Conservation (phyloP, 345 rosid genomes). For the Salix exigua region DNA sequence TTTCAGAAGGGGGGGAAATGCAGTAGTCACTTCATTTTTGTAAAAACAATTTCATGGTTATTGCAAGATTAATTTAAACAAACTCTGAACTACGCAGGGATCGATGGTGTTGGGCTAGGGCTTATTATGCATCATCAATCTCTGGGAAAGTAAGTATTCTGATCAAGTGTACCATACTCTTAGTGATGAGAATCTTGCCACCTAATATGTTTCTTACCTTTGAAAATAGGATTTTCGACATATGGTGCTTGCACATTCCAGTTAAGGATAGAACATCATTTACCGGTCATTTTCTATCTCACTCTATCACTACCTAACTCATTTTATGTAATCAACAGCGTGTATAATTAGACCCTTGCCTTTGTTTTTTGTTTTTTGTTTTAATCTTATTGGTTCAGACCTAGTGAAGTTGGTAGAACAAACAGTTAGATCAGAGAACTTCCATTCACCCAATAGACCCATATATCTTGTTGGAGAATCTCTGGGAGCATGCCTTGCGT, state of each 20-base stretch:
- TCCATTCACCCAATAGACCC: conserved; percentile 49
- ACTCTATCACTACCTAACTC: neutral
- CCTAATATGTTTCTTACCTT: neutral
- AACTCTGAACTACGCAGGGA: conserved; percentile 26
- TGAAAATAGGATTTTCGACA: conserved; percentile 54
- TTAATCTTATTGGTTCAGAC: conserved; percentile 33
- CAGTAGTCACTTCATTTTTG: no score
- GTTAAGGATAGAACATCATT: conserved; percentile 64
- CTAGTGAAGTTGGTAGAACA: conserved; percentile 56
- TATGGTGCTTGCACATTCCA: conserved; percentile 81
- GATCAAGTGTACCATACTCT: neutral
- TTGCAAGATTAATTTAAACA: no score
- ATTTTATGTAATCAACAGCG: neutral
- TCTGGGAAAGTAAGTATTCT: conserved; percentile 52
- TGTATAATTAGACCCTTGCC: no score
- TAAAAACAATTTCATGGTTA: no score
- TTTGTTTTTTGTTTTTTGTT: neutral
- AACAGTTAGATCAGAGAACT: conserved; percentile 41
- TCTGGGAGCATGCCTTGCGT: conserved; percentile 72
- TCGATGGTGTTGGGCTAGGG: conserved; percentile 67
- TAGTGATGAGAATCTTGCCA: neutral
- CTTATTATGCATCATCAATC: conserved; percentile 43
- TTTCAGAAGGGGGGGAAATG: no score
- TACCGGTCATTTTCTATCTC: conserved; percentile 30
- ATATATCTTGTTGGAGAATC: conserved; percentile 83